Conservation (phyloP, 805 yeast genomes). For the Sporopachydermia quercuum region DNA sequence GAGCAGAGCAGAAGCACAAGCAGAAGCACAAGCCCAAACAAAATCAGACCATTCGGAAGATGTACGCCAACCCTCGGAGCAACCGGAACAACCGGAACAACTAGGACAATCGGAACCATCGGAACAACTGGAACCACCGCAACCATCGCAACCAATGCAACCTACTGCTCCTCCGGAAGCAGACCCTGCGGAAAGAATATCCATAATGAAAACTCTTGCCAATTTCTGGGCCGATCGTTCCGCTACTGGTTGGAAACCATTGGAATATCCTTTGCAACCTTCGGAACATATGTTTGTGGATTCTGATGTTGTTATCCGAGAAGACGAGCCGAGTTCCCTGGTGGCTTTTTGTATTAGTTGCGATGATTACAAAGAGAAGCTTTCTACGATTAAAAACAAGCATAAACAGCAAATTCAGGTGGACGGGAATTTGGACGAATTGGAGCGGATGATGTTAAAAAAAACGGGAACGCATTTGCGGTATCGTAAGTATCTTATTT, state of each 20-base stretch:
- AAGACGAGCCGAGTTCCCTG: constrained; percentile 90
- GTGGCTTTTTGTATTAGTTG: constrained; percentile 87
- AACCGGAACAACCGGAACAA: background rate
- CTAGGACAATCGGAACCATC: background rate
- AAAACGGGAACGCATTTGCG: constrained; percentile 80
- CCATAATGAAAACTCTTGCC: constrained; percentile 69
- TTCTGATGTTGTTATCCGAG: constrained; percentile 84
- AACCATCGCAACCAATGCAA: background rate
- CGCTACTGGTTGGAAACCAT: constrained; percentile 87
- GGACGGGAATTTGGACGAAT: constrained; percentile 16
- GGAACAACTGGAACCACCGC: background rate
- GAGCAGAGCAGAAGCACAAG: background rate
- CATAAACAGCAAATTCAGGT: constrained; percentile 3
- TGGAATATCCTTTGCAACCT: constrained; percentile 65
- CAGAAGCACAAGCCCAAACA: background rate
- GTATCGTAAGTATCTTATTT: constrained; percentile 41
- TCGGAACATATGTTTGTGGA: constrained; percentile 89
- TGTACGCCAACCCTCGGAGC: background rate
- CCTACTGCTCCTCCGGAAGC: constrained; percentile 10
- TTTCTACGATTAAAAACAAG: constrained; percentile 6
- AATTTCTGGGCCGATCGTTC: constrained; percentile 97
- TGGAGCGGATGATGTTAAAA: constrained; percentile 63
- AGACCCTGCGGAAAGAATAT: constrained; percentile 48
- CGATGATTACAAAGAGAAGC: constrained; percentile 58
- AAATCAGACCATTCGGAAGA: background rate